Evolutionary conservation across 306 rosid genomes (phyloP), one percentile per base, ranked within the genome.

Genomic region (Phaseolus lunatus): DNA sequence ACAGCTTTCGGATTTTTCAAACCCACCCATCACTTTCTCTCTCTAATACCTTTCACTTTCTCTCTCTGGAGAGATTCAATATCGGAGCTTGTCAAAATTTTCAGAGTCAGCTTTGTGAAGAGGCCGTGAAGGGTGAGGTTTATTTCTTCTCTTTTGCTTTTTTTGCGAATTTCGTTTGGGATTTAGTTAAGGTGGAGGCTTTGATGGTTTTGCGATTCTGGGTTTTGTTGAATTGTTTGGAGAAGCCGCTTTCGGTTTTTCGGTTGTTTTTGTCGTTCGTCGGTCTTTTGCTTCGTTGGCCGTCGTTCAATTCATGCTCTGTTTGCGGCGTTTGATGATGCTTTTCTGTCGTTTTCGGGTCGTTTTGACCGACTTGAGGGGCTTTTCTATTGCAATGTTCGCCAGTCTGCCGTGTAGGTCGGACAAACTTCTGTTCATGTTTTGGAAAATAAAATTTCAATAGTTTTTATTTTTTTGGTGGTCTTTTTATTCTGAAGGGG

Each of bases 1-100:
- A 78, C 87, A 81, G 80, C 88, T 80, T 90, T 86, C 57, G 56
- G 49, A 73, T 73, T 66, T 67, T 89, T 88, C 88, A 85, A 78
- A 78, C 82, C 49, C 73, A 53, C 15, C 75, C 59, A 76, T 72
- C 80, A 65, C 79, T 70, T 76, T 84, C 90, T 86, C 84, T 80
- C 83, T 72, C 83, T 74, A 13, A 0, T 9, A 2, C 49, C 79
- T 49, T 87, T 61, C 73, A 22, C 64, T 43, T 65, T 10, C 43
- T 71, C 74, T 75, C 68, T 59, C 27, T 77, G 64, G 43, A 9
- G 3, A 35, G 47, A 72, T 39, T 59, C 69, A n/a, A 22, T 37
- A 41, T 54, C 54, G 31, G 27, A 13, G 79, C 72, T 57, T 64
- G 33, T 67, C 45, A 12, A 70, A 23, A 1, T 9, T 47, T 37